Evolutionary conservation across 2,329 filamentous ascomycete genomes (phyloP), one percentile per base, ranked within the genome.

Genomic region (Alternaria conjuncta): DNA sequence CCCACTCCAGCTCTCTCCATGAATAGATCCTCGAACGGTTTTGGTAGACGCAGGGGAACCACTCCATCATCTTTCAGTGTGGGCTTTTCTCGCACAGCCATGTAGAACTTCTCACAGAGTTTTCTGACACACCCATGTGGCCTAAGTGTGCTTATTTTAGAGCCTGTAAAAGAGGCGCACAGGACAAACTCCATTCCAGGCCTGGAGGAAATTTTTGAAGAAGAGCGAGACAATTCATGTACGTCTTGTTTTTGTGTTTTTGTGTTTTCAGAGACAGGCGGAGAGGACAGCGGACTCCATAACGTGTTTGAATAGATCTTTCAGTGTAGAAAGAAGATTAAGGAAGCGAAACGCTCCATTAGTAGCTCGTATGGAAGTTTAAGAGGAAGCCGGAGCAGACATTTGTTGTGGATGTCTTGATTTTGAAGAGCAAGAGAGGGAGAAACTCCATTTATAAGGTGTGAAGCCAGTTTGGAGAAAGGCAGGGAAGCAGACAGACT

Each of bases 351-450:
- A 10, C 2, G 10, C 32, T 0, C 32, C 32, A 36, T 36, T 15
- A 0, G 0, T 0, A 9, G 2, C 2, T 1, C 0, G 15, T 3
- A 5, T n/a, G 7, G 5, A 2, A 5, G 4, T n/a, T 36, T 36
- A 1, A 3, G 15, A 36, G 32, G 7, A 36, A 36, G 32, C 32
- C 2, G 32, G 32, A 36, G 15, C 13, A 36, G 30, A 32, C 30
- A 32, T 26, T n/a, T n/a, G n/a, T n/a, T n/a, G n/a, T n/a, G n/a
- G n/a, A n/a, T n/a, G n/a, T n/a, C n/a, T n/a, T n/a, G n/a, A 32
- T 28, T 36, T 36, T 36, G 15, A 15, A 36, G 4, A 36, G 7
- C 32, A 15, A 2, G 15, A 36, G 32, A 4, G 32, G n/a, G 32
- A 36, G 13, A 36, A 13, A 36, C 30, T 9, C 30, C 30, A 32